A percentile compares a stretch with the other conserved stretches of the same genome.
These are phyloP conservation scores for Mycena epipterygia DNA, from an alignment of 768 basidiomycete species.

Conservation along the genomic window DNA sequence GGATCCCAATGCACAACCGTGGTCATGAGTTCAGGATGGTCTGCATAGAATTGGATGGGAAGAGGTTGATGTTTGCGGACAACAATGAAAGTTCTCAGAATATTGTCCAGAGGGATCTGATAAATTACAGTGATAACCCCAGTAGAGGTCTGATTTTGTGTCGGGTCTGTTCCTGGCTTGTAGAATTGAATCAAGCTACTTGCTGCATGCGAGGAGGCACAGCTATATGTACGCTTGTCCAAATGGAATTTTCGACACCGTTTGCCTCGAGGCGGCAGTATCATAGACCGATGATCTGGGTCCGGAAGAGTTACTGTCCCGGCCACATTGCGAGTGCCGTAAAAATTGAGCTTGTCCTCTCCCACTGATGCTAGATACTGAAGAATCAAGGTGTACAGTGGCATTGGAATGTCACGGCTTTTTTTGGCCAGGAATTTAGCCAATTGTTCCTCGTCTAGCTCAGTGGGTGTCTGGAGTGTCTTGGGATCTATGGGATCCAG, in stretches of 20 bases:
- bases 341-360: constrained; percentile 20
- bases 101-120: constrained; percentile 17
- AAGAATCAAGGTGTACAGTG: constrained; percentile 13
- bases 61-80: constrained; percentile 3
- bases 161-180: constrained; percentile 4
- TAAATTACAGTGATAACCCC: constrained; percentile 15
- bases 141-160: background rate
- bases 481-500: constrained; percentile 11
- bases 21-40: constrained; percentile 15
- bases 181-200: constrained; percentile 26
- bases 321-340: constrained; percentile 12
- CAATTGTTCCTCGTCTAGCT: constrained; percentile 3
- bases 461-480: background rate
- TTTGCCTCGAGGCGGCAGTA: constrained; percentile 23
- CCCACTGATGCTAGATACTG: constrained; percentile 10
- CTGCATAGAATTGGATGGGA: constrained; percentile 1
- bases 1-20: background rate
- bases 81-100: constrained; percentile 20
- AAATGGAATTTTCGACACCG: constrained; percentile 2
- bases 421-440: too few relatives aligned
- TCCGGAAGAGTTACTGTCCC: constrained; percentile 17
- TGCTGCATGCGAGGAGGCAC: background rate
- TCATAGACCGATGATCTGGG: constrained; percentile 18
- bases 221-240: constrained; percentile 29
- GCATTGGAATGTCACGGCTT: background rate